Evolutionary conservation across 108 stramenopile species (phyloP).

Genomic region (Cyclotella cryptica): DNA sequence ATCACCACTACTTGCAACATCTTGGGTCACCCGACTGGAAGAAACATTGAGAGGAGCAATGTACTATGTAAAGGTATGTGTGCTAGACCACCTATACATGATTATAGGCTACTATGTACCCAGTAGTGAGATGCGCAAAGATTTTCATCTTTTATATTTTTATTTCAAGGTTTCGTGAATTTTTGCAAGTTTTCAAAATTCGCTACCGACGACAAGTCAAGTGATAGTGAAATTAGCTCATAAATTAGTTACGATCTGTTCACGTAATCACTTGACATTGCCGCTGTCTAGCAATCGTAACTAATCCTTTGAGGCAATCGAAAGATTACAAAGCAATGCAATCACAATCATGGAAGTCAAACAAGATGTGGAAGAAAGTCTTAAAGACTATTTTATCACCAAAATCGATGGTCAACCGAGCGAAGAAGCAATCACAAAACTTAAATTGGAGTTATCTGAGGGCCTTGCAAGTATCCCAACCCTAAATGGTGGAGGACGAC

Average conservation of each 20-base stretch:
- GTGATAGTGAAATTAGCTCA: too few relatives aligned
- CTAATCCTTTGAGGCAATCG: too few relatives aligned
- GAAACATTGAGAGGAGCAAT: neutral
- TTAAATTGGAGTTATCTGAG: neutral
- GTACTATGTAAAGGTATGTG: neutral
- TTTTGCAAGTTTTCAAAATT: too few relatives aligned
- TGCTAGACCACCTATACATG: too few relatives aligned
- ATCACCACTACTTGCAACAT: slow-evolving; percentile 8
- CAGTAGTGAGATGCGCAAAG: too few relatives aligned
- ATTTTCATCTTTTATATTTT: too few relatives aligned
- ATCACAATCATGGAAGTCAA: slow-evolving; percentile 3
- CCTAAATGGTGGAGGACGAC: neutral
- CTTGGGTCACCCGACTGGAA: neutral
- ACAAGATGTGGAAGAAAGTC: slow-evolving; percentile 6
- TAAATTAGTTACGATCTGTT: too few relatives aligned
- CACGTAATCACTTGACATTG: too few relatives aligned
- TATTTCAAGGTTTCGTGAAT: too few relatives aligned
- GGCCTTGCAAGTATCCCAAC: slow-evolving; percentile 1
- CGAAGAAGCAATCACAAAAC: neutral
- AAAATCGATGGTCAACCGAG: neutral
- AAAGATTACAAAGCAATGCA: neutral
- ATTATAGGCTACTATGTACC: too few relatives aligned
- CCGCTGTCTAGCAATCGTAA: too few relatives aligned
- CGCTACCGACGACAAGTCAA: too few relatives aligned
- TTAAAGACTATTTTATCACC: neutral